A percentile compares a stretch with the other conserved stretches of the same genome.
These are phyloP conservation scores for Xylariaceae sp. DNA, from an alignment of 2,329 filamentous ascomycete species.

Conservation along the genomic window DNA sequence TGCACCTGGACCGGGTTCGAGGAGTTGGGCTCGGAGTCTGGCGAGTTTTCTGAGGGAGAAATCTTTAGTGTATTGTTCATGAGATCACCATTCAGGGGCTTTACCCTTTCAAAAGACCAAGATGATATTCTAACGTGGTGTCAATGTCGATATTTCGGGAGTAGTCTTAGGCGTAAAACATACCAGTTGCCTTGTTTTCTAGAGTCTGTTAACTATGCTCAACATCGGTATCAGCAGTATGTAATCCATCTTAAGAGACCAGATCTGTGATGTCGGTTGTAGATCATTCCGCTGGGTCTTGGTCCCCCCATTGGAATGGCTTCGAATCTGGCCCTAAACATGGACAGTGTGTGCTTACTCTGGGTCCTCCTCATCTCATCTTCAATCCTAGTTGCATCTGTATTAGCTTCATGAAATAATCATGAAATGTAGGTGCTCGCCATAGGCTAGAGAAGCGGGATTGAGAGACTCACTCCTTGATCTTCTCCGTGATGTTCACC, in stretches of 20 bases:
- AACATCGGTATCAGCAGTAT: conserved; percentile 10
- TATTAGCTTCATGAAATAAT: not conserved
- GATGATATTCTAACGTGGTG: conserved; percentile 76
- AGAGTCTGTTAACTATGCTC: conserved; percentile 32
- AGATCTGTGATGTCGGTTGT: no score
- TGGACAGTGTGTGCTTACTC: conserved; percentile 59
- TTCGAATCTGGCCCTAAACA: conserved; percentile 5
- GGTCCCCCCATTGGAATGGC: conserved; percentile 7
- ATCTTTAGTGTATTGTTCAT: conserved; percentile 7
- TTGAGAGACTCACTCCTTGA: conserved; percentile 77
- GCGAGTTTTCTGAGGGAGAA: conserved; percentile 75
- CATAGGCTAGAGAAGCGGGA: no score
- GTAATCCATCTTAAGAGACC: conserved; percentile 3
- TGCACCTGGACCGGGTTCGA: conserved; percentile 81
- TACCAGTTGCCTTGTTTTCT: conserved; percentile 99
- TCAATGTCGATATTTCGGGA: conserved; percentile 8
- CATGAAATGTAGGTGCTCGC: not conserved
- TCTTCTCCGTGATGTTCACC: conserved; percentile 99
- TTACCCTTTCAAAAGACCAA: conserved; percentile 95
- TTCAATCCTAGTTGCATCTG: conserved; percentile 74
- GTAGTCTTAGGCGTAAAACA: conserved; percentile 4
- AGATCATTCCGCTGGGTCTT: not conserved
- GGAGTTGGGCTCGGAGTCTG: conserved; percentile 85
- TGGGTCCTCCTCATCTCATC: conserved; percentile 99
- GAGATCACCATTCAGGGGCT: conserved; percentile 2